phyloP scores from a whole-genome alignment of 805 yeast species.

The Teunomyces tritomae region DNA sequence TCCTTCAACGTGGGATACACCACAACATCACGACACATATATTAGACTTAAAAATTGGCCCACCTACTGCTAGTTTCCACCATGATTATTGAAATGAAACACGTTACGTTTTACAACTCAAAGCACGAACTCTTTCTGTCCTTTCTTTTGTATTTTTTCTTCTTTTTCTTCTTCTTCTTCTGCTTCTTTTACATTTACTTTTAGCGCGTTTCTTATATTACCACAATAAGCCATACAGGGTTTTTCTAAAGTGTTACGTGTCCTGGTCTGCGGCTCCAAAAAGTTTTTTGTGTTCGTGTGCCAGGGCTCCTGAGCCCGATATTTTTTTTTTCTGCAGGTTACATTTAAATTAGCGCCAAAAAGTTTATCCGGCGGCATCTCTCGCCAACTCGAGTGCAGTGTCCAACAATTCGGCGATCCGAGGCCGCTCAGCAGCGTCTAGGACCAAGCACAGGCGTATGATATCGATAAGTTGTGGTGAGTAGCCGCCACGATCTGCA shows the following conservation, averaged over 20 bases:
- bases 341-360: neutral
- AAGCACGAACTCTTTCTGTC: too few relatives aligned
- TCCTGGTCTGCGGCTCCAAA: neutral
- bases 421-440: slow-evolving; percentile 62
- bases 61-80: too few relatives aligned
- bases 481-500: slow-evolving; percentile 45
- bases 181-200: neutral
- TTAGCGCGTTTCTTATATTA: neutral
- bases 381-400: slow-evolving; percentile 39
- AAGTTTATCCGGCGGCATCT: slow-evolving; percentile 7
- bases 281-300: too few relatives aligned
- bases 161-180: too few relatives aligned
- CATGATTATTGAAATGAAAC: too few relatives aligned
- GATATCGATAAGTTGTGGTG: slow-evolving; percentile 52
- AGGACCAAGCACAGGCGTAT: slow-evolving; percentile 60
- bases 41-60: too few relatives aligned
- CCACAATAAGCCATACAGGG: neutral
- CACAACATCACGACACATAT: too few relatives aligned
- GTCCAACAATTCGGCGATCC: slow-evolving; percentile 56
- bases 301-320: neutral
- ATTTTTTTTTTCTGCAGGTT: neutral
- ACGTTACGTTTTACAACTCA: too few relatives aligned
- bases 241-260: neutral
- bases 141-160: neutral
- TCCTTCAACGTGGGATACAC: too few relatives aligned